Conservation (phyloP, 2,329 filamentous ascomycete genomes). For the Tolypocladium ovalisporum region DNA sequence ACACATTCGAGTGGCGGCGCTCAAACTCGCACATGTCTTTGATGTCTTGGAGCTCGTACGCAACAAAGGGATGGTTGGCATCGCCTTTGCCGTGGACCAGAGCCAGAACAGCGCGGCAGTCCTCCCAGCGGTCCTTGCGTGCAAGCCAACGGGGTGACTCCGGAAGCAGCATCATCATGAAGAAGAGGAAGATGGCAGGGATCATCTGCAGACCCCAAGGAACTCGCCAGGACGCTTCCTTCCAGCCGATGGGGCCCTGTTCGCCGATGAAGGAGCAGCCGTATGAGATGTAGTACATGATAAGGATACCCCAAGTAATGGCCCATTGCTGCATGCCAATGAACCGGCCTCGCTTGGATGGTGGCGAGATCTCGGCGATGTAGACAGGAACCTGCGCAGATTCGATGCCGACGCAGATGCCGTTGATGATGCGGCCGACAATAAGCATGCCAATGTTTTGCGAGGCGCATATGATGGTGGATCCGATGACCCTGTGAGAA, state of each 20-base stretch:
- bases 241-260: constrained; percentile 18
- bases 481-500: constrained; percentile 34
- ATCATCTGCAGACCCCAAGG: constrained; percentile 58
- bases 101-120: constrained; percentile 39
- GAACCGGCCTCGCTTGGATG: constrained; percentile 49
- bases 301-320: constrained; percentile 56
- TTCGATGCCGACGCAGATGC: constrained; percentile 52
- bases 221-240: constrained; percentile 47
- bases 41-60: constrained; percentile 60
- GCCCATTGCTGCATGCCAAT: constrained; percentile 66
- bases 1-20: constrained; percentile 54
- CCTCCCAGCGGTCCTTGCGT: constrained; percentile 47
- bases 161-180: constrained; percentile 48
- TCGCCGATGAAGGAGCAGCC: constrained; percentile 49
- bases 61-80: constrained; percentile 52
- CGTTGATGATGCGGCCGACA: constrained; percentile 51
- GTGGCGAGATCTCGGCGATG: constrained; percentile 51
- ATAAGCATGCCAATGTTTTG: constrained; percentile 40
- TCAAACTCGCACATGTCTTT: constrained; percentile 65
- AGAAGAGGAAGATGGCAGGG: constrained; percentile 46
- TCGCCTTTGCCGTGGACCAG: constrained; percentile 59
- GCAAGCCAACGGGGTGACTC: constrained; percentile 57
- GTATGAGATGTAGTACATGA: constrained; percentile 60
- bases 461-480: constrained; percentile 31
- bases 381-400: constrained; percentile 62